Percentiles rank a stretch among this genome's conserved stretches.
Evolutionary conservation across 768 basidiomycete genomes (phyloP).

Genomic region (Mycena galericulata): DNA sequence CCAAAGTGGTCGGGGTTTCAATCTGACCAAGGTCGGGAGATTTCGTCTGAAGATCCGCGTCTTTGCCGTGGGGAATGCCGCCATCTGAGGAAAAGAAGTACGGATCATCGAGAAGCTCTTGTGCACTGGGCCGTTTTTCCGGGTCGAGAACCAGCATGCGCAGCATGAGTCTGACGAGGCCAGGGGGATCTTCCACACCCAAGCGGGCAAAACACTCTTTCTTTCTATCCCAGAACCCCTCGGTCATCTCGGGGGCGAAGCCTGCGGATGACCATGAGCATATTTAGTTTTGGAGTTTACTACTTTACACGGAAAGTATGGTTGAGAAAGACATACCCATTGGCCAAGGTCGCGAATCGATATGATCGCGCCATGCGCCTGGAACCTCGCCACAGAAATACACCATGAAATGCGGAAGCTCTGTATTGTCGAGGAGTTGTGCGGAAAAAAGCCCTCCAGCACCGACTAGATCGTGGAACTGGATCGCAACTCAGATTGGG

Average conservation of each 20-base stretch:
- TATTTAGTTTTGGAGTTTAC: too few relatives aligned
- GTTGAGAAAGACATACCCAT: too few relatives aligned
- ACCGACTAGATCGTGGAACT: neutral
- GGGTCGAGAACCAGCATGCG: too few relatives aligned
- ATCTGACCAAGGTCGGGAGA: slow-evolving; percentile 6
- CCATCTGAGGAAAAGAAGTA: too few relatives aligned
- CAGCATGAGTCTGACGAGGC: neutral
- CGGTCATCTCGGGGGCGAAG: too few relatives aligned
- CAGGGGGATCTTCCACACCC: neutral
- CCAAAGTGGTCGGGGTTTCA: neutral
- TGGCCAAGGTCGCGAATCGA: too few relatives aligned
- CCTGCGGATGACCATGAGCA: too few relatives aligned
- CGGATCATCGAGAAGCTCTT: too few relatives aligned
- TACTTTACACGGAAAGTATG: too few relatives aligned
- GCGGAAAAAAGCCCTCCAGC: neutral
- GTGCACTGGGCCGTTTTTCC: neutral
- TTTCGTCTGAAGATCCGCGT: slow-evolving; percentile 3
- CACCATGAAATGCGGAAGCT: slow-evolving; percentile 7
- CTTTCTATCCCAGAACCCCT: neutral
- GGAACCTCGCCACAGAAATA: slow-evolving; percentile 8
- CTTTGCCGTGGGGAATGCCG: too few relatives aligned
- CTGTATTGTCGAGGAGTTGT: neutral
- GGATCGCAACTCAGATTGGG: neutral
- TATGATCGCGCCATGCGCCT: slow-evolving; percentile 6
- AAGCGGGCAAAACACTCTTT: neutral